Percentiles rank a stretch among this genome's conserved stretches.
These are phyloP conservation scores for Microsporum canis DNA, from an alignment of 2,329 filamentous ascomycete species.

Conservation along the genomic window DNA sequence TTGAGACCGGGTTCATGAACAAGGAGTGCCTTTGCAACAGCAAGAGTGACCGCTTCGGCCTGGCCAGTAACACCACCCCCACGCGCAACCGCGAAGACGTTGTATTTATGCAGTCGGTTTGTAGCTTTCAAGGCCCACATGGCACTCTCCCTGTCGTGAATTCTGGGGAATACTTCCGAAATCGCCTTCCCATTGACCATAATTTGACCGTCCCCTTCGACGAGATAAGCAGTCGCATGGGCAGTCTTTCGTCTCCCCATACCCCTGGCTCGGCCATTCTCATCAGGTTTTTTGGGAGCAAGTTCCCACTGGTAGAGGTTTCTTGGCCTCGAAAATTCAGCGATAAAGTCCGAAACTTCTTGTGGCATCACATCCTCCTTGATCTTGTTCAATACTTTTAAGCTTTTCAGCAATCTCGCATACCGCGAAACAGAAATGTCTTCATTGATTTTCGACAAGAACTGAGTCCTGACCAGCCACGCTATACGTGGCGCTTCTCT, in stretches of 20 bases:
- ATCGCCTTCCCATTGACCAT: slow-evolving; percentile 84
- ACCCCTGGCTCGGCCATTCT: slow-evolving; percentile 64
- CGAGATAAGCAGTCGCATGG: slow-evolving; percentile 70
- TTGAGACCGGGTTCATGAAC: slow-evolving; percentile 90
- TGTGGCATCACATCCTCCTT: slow-evolving; percentile 63
- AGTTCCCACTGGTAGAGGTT: slow-evolving; percentile 57
- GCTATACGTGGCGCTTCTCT: slow-evolving; percentile 60
- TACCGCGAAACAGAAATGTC: slow-evolving; percentile 66
- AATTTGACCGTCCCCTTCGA: slow-evolving; percentile 86
- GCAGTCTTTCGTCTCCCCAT: slow-evolving; percentile 82
- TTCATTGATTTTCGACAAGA: slow-evolving; percentile 60
- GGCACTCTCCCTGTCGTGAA: slow-evolving; percentile 91
- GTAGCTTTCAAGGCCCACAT: slow-evolving; percentile 82
- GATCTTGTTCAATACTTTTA: slow-evolving; percentile 75
- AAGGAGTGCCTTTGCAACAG: slow-evolving; percentile 74
- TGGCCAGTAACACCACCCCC: slow-evolving; percentile 92
- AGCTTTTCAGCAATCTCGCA: slow-evolving; percentile 60
- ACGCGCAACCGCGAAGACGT: slow-evolving; percentile 73
- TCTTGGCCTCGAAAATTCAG: slow-evolving; percentile 61
- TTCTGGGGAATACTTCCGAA: slow-evolving; percentile 65
- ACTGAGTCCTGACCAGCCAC: slow-evolving; percentile 66
- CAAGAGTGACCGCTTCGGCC: slow-evolving; percentile 85
- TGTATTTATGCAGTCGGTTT: slow-evolving; percentile 85
- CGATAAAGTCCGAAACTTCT: slow-evolving; percentile 55
- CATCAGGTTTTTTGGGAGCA: slow-evolving; percentile 55